Base-by-base conservation (phyloP, 805 yeast genomes). In the Ogataea dorogensis region DNA sequence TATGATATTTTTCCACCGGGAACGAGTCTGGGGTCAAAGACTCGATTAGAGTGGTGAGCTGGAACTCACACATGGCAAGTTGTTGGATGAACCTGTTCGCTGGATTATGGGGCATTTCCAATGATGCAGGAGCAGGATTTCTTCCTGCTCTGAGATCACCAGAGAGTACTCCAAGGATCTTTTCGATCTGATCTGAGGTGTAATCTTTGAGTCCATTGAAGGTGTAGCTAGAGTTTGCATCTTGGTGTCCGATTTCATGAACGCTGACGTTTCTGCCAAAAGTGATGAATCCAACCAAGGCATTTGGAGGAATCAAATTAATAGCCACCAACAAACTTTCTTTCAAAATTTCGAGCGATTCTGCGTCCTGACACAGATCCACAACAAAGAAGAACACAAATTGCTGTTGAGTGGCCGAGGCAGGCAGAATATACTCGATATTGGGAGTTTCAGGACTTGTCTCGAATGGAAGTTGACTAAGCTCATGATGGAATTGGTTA, bases 171-270 rank as follows among this genome's bases (percentile, higher is more conserved):
- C 80, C 79, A 32, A 79, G 57, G 6, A 62, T 56, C 30, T 62
- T 54, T 36, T 68, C 70, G 7, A 80, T 51, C 30, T 75, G 70
- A 21, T 69, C 77, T 12, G 62, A 51, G 0, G 71, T 57, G 46
- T 79, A 77, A 8, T 60, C 61, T 47, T 75, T 78, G 3, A 58
- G 47, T 15, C 87, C 87, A 51, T 78, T 79, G 59, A 79, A 80
- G 7, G 68, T 57, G 43, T 60, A 67, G 16, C 61, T 54, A 15
- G 64, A 61, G 13, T 59, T 50, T 2, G 56, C 42, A 25, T 58
- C 67, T 17, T 56, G 59, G 24, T 63, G 49, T 3, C 64, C 59
- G 14, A 78, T 54, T 47, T 79, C 82, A 50, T 77, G 79, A 16
- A 80, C 63, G 45, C 67, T 71, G 17, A 79, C 80, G 50, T 77